Percentiles rank a stretch among this genome's conserved stretches.
Evolutionary conservation across 768 basidiomycete species (phyloP).

Genomic region (Russula foetens): DNA sequence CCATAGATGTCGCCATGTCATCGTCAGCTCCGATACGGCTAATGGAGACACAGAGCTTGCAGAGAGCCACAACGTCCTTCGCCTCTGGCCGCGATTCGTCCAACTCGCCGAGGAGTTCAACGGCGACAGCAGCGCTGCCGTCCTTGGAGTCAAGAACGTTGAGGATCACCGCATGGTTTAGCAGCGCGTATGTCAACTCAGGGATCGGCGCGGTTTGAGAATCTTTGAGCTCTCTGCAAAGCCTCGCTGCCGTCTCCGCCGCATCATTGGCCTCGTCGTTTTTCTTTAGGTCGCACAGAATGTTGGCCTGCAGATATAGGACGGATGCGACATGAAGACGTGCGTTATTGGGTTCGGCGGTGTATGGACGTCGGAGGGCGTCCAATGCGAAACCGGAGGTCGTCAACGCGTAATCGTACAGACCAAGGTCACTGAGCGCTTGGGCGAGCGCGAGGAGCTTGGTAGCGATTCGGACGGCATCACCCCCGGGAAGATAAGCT

Average conservation of each 20-base stretch:
- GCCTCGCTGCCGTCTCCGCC: not conserved
- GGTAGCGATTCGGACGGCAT: not conserved
- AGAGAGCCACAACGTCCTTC: not conserved
- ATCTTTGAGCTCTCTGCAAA: not conserved
- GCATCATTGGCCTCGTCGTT: not conserved
- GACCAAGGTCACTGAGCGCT: slow-evolving; percentile 9
- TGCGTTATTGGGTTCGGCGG: not conserved
- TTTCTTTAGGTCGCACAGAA: slow-evolving; percentile 2
- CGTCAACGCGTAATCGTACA: not conserved
- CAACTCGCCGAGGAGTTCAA: not conserved
- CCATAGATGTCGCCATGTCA: not conserved
- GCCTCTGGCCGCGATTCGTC: not conserved
- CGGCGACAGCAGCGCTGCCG: not conserved
- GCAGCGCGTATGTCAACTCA: not conserved
- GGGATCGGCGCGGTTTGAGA: not conserved
- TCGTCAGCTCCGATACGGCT: not conserved
- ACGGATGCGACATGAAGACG: not conserved
- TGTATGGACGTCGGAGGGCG: not conserved
- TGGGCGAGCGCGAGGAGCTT: slow-evolving; percentile 1
- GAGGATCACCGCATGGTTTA: slow-evolving; percentile 1
- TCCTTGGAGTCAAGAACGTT: not conserved
- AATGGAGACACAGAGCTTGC: not conserved
- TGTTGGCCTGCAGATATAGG: not conserved
- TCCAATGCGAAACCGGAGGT: not conserved
- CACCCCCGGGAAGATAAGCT: not conserved